These are phyloP conservation scores for Xanthoconium purpureum DNA, from an alignment of 768 basidiomycete species.

Conservation along the genomic window DNA sequence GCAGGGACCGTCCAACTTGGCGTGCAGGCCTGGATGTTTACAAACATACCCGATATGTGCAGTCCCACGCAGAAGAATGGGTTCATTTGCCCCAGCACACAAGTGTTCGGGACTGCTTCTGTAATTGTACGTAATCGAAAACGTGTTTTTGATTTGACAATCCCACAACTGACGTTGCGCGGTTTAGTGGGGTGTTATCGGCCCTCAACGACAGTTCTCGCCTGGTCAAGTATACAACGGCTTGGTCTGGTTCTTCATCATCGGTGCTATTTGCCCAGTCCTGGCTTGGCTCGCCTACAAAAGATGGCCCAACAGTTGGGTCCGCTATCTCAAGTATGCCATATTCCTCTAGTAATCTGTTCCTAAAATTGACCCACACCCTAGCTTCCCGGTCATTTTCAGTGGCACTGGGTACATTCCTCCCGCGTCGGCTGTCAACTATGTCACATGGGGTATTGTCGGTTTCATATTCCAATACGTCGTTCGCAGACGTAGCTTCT, in stretches of 20 bases:
- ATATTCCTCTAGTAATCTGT: neutral
- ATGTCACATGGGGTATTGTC: slow-evolving; percentile 64
- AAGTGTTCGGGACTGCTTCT: slow-evolving; percentile 52
- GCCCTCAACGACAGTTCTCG: slow-evolving; percentile 73
- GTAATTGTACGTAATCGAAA: slow-evolving; percentile 43
- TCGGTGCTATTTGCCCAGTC: slow-evolving; percentile 64
- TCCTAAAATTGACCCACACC: neutral
- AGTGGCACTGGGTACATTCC: slow-evolving; percentile 60
- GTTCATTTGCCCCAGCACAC: slow-evolving; percentile 31
- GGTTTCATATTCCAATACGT: slow-evolving; percentile 66
- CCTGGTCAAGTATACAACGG: slow-evolving; percentile 60
- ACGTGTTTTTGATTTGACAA: neutral
- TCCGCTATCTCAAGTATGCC: slow-evolving; percentile 63
- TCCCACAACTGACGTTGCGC: neutral
- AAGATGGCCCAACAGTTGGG: slow-evolving; percentile 62
- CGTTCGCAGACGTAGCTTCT: slow-evolving; percentile 59
- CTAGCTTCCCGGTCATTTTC: slow-evolving; percentile 51
- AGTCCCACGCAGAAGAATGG: slow-evolving; percentile 16
- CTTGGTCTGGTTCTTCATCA: slow-evolving; percentile 75
- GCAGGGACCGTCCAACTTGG: slow-evolving; percentile 66
- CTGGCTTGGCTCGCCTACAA: slow-evolving; percentile 50
- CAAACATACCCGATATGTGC: slow-evolving; percentile 38
- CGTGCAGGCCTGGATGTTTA: slow-evolving; percentile 60
- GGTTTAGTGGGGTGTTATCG: slow-evolving; percentile 69
- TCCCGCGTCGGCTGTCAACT: slow-evolving; percentile 63